Evolutionary conservation across 164 flowering plant genomes (phyloP).

Genomic region (Paratinospora sagittata): DNA sequence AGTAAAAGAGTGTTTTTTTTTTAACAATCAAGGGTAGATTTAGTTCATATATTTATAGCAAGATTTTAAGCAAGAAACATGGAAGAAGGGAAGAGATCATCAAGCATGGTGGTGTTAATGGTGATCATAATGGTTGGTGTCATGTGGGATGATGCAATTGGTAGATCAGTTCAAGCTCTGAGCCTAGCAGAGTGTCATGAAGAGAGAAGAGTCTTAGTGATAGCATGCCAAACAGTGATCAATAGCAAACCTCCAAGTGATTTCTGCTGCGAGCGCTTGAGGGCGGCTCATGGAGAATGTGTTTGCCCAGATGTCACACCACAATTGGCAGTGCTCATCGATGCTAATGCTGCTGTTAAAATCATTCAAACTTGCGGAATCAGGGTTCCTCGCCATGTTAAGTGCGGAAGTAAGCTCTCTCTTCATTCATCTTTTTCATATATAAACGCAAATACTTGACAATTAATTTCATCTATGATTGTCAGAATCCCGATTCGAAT

Average conservation of each 20-base stretch:
- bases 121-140: not conserved
- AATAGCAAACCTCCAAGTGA: conserved; percentile 19
- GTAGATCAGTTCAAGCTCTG: not conserved
- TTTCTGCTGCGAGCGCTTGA: conserved; percentile 23
- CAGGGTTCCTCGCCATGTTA: conserved; percentile 33
- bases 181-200: conserved; percentile 17
- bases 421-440: too few relatives aligned
- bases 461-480: not conserved
- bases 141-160: not conserved
- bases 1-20: too few relatives aligned
- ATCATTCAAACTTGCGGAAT: conserved; percentile 31
- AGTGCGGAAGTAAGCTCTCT: conserved; percentile 30
- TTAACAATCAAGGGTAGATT: too few relatives aligned
- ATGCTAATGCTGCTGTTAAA: conserved; percentile 17
- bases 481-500: not conserved
- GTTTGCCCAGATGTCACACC: conserved; percentile 28
- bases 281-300: conserved; percentile 26
- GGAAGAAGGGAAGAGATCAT: not conserved
- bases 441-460: not conserved
- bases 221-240: conserved; percentile 18
- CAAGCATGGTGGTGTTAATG: conserved; percentile 7
- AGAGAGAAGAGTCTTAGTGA: conserved; percentile 17
- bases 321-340: conserved; percentile 23
- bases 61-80: not conserved
- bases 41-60: not conserved